These are phyloP conservation scores for Takashimella tepidaria DNA, from an alignment of 1,284 basidiomycete genomes.

Conservation along the genomic window DNA sequence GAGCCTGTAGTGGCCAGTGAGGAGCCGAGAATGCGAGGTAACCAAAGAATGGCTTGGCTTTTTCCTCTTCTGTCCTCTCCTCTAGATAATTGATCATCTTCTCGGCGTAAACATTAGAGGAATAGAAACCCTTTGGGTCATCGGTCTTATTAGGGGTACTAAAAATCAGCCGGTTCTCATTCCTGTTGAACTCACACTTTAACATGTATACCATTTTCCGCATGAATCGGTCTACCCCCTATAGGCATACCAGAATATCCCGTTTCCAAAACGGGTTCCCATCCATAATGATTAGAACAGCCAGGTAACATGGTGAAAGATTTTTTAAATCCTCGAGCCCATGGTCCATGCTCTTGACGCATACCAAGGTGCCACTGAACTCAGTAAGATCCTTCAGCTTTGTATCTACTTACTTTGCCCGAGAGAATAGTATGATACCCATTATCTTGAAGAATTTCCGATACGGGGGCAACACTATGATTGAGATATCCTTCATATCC, in stretches of 20 bases:
- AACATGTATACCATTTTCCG: neutral
- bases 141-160: neutral
- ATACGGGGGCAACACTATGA: slow-evolving; percentile 25
- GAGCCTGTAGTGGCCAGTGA: slow-evolving; percentile 29
- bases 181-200: slow-evolving; percentile 3
- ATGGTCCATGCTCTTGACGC: slow-evolving; percentile 20
- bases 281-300: slow-evolving; percentile 29
- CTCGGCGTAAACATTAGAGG: slow-evolving; percentile 28
- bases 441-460: slow-evolving; percentile 25
- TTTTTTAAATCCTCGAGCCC: slow-evolving; percentile 29
- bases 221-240: slow-evolving; percentile 7
- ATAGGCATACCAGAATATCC: slow-evolving; percentile 7
- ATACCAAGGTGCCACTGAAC: slow-evolving; percentile 38
- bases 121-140: slow-evolving; percentile 19
- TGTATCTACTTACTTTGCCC: slow-evolving; percentile 6
- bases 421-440: slow-evolving; percentile 15
- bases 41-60: slow-evolving; percentile 21
- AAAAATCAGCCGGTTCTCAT: neutral
- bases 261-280: slow-evolving; percentile 13
- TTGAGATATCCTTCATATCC: slow-evolving; percentile 8
- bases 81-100: slow-evolving; percentile 24
- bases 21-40: slow-evolving; percentile 24
- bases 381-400: slow-evolving; percentile 5
- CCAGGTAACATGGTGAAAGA: slow-evolving; percentile 31
- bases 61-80: slow-evolving; percentile 12